A percentile compares a stretch with the other conserved stretches of the same genome.
These are phyloP conservation scores for Rhodamnia rubescens DNA, from an alignment of 345 rosid genomes.

Conservation along the genomic window DNA sequence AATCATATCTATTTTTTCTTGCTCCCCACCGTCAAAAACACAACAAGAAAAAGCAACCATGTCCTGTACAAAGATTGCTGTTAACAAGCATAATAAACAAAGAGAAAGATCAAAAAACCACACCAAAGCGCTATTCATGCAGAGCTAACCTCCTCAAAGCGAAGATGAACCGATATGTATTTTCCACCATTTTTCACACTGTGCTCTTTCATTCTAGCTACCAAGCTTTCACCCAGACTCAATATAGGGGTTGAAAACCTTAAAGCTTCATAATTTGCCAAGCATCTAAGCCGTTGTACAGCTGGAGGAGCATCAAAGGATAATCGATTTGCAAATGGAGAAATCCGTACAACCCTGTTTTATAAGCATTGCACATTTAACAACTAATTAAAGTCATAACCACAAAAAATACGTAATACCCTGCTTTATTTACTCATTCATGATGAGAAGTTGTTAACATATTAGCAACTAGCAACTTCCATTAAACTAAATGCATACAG, in stretches of 20 bases:
- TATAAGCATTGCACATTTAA: not conserved
- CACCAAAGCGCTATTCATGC: not conserved
- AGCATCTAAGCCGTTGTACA: constrained; percentile 89
- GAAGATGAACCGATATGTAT: constrained; percentile 93
- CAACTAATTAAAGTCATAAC: not conserved
- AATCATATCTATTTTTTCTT: constrained; percentile 77
- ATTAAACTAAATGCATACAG: not conserved
- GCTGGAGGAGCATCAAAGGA: constrained; percentile 91
- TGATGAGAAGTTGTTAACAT: not conserved
- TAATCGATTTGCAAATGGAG: constrained; percentile 97
- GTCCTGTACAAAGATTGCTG: constrained; percentile 38
- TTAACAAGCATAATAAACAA: not conserved
- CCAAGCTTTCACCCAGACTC: constrained; percentile 67
- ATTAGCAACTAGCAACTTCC: not conserved
- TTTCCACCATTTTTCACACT: constrained; percentile 71
- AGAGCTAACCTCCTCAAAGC: constrained; percentile 93
- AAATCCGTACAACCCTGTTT: constrained; percentile 86
- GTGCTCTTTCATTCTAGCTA: constrained; percentile 89
- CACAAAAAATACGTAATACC: not conserved
- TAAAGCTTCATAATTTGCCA: constrained; percentile 88
- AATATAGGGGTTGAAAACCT: constrained; percentile 70
- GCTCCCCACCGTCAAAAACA: constrained; percentile 89
- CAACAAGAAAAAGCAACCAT: constrained; percentile 99
- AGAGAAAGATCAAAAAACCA: not conserved
- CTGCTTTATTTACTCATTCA: not conserved